Conservation (phyloP, 257 asterid species). For the Rauvolfia tetraphylla region DNA sequence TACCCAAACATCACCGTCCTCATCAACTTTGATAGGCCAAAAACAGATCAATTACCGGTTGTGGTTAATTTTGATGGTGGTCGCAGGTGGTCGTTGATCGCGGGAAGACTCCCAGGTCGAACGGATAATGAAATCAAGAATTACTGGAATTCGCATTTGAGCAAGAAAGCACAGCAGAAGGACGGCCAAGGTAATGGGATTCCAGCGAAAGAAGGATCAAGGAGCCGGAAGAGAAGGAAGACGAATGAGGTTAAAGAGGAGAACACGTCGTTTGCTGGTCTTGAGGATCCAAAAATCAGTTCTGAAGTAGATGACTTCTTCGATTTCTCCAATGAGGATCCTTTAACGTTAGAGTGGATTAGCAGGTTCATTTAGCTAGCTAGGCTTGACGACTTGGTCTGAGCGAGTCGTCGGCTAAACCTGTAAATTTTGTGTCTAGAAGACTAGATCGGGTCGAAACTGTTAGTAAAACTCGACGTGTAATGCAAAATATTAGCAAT, state of each 20-base stretch:
- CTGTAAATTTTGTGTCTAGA: background rate
- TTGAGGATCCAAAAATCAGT: slow-evolving; percentile 22
- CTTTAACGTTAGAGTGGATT: slow-evolving; percentile 56
- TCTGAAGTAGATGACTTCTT: slow-evolving; percentile 45
- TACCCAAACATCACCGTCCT: background rate
- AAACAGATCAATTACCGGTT: background rate
- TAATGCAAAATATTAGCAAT: background rate
- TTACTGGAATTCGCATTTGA: slow-evolving; percentile 35
- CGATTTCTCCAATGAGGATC: slow-evolving; percentile 56
- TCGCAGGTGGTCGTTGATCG: slow-evolving; percentile 36
- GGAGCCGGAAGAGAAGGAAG: slow-evolving; percentile 16
- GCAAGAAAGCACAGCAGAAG: slow-evolving; percentile 25
- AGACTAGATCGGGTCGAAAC: too few relatives aligned
- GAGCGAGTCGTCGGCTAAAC: background rate
- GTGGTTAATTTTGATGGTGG: background rate
- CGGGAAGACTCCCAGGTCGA: slow-evolving; percentile 35
- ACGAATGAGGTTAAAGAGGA: slow-evolving; percentile 12
- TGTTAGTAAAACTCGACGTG: too few relatives aligned
- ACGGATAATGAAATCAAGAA: slow-evolving; percentile 39
- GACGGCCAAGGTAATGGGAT: slow-evolving; percentile 29
- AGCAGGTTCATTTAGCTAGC: slow-evolving; percentile 32
- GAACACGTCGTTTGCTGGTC: slow-evolving; percentile 8
- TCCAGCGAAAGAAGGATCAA: slow-evolving; percentile 23
- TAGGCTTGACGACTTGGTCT: background rate
- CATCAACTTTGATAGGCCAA: background rate